Percentiles rank a stretch among this genome's conserved stretches.
Evolutionary conservation across 73 alveolate species (phyloP).

Genomic region (Paramecium biaurelia): DNA sequence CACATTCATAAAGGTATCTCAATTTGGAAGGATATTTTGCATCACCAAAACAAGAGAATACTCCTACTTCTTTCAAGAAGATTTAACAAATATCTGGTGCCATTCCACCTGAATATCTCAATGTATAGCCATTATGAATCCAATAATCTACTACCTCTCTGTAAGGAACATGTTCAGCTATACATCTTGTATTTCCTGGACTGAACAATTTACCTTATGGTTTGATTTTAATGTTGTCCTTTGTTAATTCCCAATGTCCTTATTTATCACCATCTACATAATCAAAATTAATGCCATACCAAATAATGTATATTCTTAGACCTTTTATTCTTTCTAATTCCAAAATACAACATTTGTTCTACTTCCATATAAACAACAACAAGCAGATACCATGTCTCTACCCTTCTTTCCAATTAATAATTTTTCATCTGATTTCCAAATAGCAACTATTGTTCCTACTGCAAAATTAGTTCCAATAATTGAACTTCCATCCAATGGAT

Average conservation of each 20-base stretch:
- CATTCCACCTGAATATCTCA: slow-evolving; percentile 94
- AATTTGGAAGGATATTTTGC: slow-evolving; percentile 65
- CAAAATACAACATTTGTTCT: slow-evolving; percentile 72
- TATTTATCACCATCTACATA: slow-evolving; percentile 10
- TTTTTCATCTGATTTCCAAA: slow-evolving; percentile 71
- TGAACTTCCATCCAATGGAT: slow-evolving; percentile 82
- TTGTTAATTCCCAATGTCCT: slow-evolving; percentile 74
- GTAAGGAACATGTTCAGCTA: slow-evolving; percentile 73
- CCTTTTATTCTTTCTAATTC: slow-evolving; percentile 63
- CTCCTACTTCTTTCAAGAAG: slow-evolving; percentile 88
- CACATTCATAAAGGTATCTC: slow-evolving; percentile 78
- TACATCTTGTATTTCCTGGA: slow-evolving; percentile 86
- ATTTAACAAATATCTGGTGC: slow-evolving; percentile 89
- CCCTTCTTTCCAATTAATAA: slow-evolving; percentile 69
- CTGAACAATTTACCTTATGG: slow-evolving; percentile 81
- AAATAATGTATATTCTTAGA: slow-evolving; percentile 68
- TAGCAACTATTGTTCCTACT: slow-evolving; percentile 77
- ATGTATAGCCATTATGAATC: slow-evolving; percentile 79
- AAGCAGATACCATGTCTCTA: slow-evolving; percentile 73
- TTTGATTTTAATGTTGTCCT: slow-evolving; percentile 72
- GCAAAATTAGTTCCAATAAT: slow-evolving; percentile 77
- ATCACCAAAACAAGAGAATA: slow-evolving; percentile 76
- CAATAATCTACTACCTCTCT: slow-evolving; percentile 69
- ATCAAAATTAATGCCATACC: not conserved
- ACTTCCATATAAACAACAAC: slow-evolving; percentile 76